Evolutionary conservation across 805 yeast species (phyloP), one percentile per base, ranked within the genome.

Genomic region (Metschnikowia bowlesiae): DNA sequence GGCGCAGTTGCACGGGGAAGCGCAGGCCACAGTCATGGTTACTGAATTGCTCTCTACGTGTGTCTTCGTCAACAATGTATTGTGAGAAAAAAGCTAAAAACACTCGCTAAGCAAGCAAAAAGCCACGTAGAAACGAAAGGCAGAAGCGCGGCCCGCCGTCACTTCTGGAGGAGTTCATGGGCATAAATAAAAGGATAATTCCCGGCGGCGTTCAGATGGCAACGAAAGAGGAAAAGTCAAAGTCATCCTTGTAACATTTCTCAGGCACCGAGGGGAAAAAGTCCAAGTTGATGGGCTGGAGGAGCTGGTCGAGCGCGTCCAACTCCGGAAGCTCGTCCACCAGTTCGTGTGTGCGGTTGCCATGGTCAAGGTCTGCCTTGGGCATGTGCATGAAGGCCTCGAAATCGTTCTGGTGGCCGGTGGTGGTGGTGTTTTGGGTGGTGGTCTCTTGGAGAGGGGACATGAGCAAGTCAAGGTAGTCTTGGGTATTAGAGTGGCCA

Each of bases 201-300:
- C 4, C 22, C 22, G 22, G 22, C 29, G 33, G 16, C 46, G 28
- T n/a, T 13, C 49, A 53, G 18, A 47, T 33, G 28, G 53, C 47
- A 6, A 50, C 37, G 43, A 52, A 49, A 26, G 39, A 36, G 13
- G 46, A 39, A 35, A 65, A 62, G 50, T 65, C 71, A 46, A 67
- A 62, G n/a, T 63, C 70, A 2, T 65, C 68, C 31, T 58, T 62
- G 46, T 56, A 62, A 33, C 48, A 57, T 31, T 46, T 47, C 22
- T 16, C 41, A 10, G 32, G 39, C 10, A 29, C 40, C 10, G 33
- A n/a, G 4, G 49, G 46, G 38, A 48, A 46, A n/a, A 44, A 35
- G 44, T 49, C 56, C 44, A 57, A 50, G 47, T 49, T 54, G 36
- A 49, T 26, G 4, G 56, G 53, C 29, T 48, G 48, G n/a, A 52